Evolutionary conservation across 352 stramenopile genomes (phyloP), one percentile per base, ranked within the genome.

Genomic region (Phytophthora rubi): DNA sequence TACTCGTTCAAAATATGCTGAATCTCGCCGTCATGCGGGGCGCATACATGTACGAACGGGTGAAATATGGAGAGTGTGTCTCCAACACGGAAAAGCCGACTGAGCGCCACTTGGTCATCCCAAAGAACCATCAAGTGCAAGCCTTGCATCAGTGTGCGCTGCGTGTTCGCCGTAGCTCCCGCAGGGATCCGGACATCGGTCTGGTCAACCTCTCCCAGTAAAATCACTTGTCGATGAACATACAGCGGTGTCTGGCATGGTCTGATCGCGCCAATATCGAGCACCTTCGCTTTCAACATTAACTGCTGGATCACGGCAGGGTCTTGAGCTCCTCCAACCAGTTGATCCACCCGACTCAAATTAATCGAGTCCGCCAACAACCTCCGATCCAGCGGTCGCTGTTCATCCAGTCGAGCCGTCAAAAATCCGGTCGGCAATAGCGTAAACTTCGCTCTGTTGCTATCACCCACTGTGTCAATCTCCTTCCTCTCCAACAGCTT

Each of bases 91-190:
- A 90, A 90, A 3, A 92, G 56, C 0, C 75, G 79, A 71, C 84
- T 92, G 9, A 92, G 75, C 18, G 75, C 75, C 18, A 90, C 82
- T 73, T 92, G 84, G 12, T 92, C 84, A 33, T 90, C 84, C 84
- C 84, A 92, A 3, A 92, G 58, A 23, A 92, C 76, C 47, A 90
- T 77, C 56, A 88, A 64, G 47, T 90, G 80, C 13, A 83, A 80
- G 0, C 62, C 67, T 67, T 78, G 68, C 16, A 55, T 60, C 51
- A 61, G 52, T 6, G 39, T 8, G 23, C 56, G 56, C 48, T 81
- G 69, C 0, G 53, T 65, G 15, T 70, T 66, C 21, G 59, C 10
- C 5, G 44, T 62, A 16, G 62, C 42, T 45, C 48, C 59, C 54
- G 23, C 28, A 1, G 54, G n/a, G 28, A 59, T 9, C 10, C 57